A percentile compares a stretch with the other conserved stretches of the same genome.
Conservation (phyloP, 495 filamentous ascomycete species). For the Aspergillus hancockii region DNA sequence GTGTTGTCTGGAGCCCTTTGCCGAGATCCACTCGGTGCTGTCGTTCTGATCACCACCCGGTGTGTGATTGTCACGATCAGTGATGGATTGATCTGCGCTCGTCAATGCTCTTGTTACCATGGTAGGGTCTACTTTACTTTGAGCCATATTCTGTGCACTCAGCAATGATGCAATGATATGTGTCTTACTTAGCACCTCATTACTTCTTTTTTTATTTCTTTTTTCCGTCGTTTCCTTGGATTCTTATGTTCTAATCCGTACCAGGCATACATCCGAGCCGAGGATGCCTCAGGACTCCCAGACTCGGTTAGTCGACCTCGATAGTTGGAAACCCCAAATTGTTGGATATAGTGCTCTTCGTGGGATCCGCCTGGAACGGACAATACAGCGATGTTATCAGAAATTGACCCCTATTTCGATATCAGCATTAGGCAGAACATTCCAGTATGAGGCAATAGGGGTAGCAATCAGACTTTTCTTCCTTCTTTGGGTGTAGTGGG, state of each 20-base stretch:
- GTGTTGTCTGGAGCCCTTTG: neutral
- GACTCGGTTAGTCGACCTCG: neutral
- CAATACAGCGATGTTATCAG: neutral
- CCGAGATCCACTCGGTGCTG: slow-evolving; percentile 2
- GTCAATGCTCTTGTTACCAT: neutral
- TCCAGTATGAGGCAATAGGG: neutral
- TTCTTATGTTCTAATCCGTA: neutral
- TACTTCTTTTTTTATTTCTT: neutral
- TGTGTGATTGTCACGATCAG: neutral
- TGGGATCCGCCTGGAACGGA: neutral
- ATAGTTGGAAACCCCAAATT: neutral
- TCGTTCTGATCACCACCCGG: neutral
- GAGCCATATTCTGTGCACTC: neutral
- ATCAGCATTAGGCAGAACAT: neutral
- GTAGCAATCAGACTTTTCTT: neutral
- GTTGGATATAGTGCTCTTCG: neutral
- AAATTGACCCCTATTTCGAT: neutral
- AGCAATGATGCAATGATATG: neutral
- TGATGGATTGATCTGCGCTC: slow-evolving; percentile 6
- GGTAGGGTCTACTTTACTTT: neutral
- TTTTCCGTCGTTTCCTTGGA: neutral
- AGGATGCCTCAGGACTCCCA: neutral
- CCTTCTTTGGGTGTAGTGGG: neutral
- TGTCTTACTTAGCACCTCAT: neutral
- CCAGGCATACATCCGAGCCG: neutral